These are phyloP conservation scores for Ilyonectria robusta DNA, from an alignment of 2,329 filamentous ascomycete species.

Conservation along the genomic window DNA sequence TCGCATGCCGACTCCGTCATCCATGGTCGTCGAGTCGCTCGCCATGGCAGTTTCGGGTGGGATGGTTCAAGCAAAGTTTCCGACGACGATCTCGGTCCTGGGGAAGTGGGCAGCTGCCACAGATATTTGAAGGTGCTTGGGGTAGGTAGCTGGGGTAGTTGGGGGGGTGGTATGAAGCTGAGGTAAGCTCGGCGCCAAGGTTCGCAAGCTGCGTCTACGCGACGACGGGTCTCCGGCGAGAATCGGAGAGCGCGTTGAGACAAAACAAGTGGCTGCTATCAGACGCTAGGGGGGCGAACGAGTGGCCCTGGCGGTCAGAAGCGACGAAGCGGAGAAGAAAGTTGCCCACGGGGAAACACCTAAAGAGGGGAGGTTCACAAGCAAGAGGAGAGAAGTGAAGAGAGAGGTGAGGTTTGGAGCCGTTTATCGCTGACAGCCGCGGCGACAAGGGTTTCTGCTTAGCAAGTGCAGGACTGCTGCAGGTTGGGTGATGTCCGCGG, in stretches of 20 bases:
- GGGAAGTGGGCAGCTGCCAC: not conserved
- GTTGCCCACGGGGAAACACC: not conserved
- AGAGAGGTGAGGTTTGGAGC: not conserved
- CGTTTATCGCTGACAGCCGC: not conserved
- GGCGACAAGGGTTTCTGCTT: not conserved
- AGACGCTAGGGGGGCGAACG: conserved; percentile 2
- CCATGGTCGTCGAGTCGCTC: conserved; percentile 35
- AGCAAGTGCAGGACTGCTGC: not conserved
- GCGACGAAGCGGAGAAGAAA: not conserved
- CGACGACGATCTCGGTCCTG: not conserved
- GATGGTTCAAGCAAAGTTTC: not conserved
- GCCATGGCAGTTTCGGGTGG: conserved; percentile 24
- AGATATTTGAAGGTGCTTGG: not conserved
- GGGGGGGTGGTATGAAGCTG: not conserved
- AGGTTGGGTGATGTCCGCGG: conserved; percentile 31
- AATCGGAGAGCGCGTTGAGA: not conserved
- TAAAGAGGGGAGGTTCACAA: not conserved
- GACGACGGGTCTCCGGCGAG: not conserved
- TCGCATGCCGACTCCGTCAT: conserved; percentile 45
- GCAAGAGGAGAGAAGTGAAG: not conserved
- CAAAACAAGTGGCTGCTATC: not conserved
- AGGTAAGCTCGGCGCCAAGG: conserved; percentile 5
- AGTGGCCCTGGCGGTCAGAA: conserved; percentile 5
- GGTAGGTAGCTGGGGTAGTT: not conserved
- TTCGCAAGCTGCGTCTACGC: not conserved